Conservation (phyloP, 768 basidiomycete genomes). For the Pulveroboletus sp. region DNA sequence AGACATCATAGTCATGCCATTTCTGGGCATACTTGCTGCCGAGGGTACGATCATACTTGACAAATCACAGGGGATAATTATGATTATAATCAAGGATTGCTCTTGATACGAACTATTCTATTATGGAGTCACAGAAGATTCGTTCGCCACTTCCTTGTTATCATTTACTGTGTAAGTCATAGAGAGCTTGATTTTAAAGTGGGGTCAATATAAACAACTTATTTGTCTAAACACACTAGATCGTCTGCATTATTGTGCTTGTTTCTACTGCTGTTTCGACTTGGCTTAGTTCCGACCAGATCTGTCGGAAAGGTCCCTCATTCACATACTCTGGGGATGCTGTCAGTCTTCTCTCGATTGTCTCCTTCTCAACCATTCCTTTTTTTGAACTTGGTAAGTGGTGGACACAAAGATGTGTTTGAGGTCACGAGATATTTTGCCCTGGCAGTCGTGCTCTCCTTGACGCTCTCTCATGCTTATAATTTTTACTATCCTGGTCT, state of each 20-base stretch:
- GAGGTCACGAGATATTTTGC: not conserved
- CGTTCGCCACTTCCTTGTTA: not conserved
- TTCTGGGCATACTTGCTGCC: constrained; percentile 4
- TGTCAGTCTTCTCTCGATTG: too few relatives aligned
- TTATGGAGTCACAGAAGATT: constrained; percentile 2
- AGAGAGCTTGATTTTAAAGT: not conserved
- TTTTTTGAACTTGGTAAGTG: constrained; percentile 13
- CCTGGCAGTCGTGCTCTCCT: constrained; percentile 1
- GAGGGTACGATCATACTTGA: constrained; percentile 3
- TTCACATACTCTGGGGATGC: constrained; percentile 12
- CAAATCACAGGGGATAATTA: not conserved
- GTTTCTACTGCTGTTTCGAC: constrained; percentile 1
- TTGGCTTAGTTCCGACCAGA: constrained; percentile 4
- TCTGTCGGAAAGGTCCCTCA: too few relatives aligned
- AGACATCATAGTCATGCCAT: constrained; percentile 1
- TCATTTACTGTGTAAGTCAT: constrained; percentile 1
- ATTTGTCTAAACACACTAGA: not conserved
- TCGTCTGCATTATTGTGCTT: constrained; percentile 1
- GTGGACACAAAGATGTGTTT: not conserved
- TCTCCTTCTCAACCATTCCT: constrained; percentile 10
- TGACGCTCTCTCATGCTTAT: too few relatives aligned
- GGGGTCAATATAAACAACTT: not conserved
- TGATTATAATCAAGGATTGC: constrained; percentile 1
- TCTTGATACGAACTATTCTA: too few relatives aligned
- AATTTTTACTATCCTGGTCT: too few relatives aligned